Conservation (phyloP, 345 rosid genomes). For the Syzygium aromaticum region DNA sequence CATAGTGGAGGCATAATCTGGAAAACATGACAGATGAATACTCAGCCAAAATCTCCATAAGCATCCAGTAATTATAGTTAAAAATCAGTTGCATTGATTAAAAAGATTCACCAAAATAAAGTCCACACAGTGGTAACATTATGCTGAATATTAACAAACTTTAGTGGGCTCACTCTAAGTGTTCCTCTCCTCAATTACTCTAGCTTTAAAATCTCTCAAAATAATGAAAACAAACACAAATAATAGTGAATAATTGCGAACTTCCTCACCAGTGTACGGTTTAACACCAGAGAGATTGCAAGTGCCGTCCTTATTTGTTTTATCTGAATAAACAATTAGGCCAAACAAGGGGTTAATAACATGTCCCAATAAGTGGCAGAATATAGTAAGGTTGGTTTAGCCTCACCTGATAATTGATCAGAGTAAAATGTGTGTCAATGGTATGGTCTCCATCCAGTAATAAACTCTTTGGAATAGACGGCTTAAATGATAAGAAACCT, state of each 20-base stretch:
- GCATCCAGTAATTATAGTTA: neutral
- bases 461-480: conserved; percentile 73
- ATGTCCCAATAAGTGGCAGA: neutral
- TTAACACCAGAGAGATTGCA: conserved; percentile 72
- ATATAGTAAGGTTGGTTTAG: conserved; percentile 6
- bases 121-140: neutral
- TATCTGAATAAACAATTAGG: conserved; percentile 38
- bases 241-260: neutral
- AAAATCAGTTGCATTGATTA: neutral
- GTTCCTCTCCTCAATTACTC: neutral
- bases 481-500: conserved; percentile 84
- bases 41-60: conserved; percentile 3
- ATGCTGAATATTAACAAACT: neutral
- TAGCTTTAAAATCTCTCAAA: neutral
- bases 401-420: conserved; percentile 80
- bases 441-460: conserved; percentile 84
- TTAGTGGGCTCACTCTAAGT: neutral
- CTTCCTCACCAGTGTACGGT: conserved; percentile 83
- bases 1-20: conserved; percentile 97
- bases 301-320: conserved; percentile 92
- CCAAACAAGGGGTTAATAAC: neutral
- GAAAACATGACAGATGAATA: conserved; percentile 8
- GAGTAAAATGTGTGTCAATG: conserved; percentile 66
- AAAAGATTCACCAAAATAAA: neutral
- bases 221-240: neutral